These are phyloP conservation scores for Mayamaea pseudoterrestris DNA, from an alignment of 108 stramenopile species.

Conservation along the genomic window DNA sequence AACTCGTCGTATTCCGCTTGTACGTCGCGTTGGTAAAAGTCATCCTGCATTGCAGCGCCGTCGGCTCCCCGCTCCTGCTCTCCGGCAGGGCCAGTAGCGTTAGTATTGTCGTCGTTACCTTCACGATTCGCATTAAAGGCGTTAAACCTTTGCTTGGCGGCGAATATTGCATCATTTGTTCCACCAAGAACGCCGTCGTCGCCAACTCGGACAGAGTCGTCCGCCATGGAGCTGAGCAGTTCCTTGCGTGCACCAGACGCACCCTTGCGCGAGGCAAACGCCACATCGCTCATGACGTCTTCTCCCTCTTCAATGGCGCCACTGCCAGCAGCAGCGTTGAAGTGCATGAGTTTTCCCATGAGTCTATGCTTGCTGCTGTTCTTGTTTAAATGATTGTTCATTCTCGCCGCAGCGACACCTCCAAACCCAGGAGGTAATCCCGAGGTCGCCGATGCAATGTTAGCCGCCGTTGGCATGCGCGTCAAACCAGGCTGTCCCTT, in stretches of 20 bases:
- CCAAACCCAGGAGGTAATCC: too few relatives aligned
- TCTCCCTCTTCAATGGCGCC: conserved; percentile 53
- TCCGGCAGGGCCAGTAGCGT: conserved; percentile 5
- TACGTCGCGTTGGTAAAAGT: conserved; percentile 7
- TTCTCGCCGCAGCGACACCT: too few relatives aligned
- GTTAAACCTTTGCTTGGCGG: conserved; percentile 58
- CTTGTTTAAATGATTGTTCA: too few relatives aligned
- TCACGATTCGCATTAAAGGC: conserved; percentile 11
- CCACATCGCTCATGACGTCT: conserved; percentile 75
- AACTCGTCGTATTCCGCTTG: conserved; percentile 72
- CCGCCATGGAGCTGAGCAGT: conserved; percentile 44
- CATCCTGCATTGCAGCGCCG: conserved; percentile 2
- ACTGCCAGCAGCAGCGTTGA: conserved; percentile 10
- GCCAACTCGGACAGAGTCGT: conserved; percentile 56
- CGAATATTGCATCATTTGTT: conserved; percentile 65
- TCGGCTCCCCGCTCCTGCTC: conserved; percentile 35
- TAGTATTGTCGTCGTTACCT: conserved; percentile 8
- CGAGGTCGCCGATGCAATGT: neutral
- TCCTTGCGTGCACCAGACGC: conserved; percentile 45
- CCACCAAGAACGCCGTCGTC: conserved; percentile 82
- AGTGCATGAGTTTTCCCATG: conserved; percentile 3
- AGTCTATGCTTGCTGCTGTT: conserved; percentile 4
- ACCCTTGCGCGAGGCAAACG: conserved; percentile 44
- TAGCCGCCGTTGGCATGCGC: neutral
- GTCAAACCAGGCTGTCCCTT: conserved; percentile 1